Evolutionary conservation across 2,329 filamentous ascomycete genomes (phyloP).

Genomic region (Fusarium neocosmosporiellum): DNA sequence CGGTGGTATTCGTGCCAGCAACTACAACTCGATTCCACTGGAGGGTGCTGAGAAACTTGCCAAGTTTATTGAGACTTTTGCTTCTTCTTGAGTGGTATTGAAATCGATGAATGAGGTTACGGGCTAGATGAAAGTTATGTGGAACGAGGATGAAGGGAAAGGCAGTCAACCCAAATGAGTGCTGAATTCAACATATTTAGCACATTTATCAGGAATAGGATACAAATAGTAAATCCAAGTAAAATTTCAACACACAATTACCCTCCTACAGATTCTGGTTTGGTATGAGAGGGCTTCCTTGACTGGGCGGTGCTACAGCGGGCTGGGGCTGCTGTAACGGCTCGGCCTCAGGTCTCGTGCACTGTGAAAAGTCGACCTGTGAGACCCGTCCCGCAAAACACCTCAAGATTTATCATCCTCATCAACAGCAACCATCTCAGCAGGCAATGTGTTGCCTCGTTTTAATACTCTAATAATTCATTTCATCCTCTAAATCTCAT

Average conservation of each 20-base stretch:
- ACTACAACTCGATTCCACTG: conserved; percentile 86
- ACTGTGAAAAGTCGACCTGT: background rate
- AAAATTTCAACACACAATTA: background rate
- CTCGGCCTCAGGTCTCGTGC: background rate
- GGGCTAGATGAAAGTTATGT: background rate
- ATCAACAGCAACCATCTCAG: background rate
- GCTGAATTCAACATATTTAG: conserved; percentile 40
- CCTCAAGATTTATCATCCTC: background rate
- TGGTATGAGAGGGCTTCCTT: background rate
- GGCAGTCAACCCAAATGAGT: conserved; percentile 20
- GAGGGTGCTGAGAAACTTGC: conserved; percentile 76
- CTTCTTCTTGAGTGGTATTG: conserved; percentile 37
- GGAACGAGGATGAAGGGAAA: background rate
- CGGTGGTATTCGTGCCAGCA: conserved; percentile 76
- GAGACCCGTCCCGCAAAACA: background rate
- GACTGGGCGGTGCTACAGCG: background rate
- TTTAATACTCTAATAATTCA: background rate
- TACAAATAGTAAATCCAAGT: background rate
- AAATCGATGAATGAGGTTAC: background rate
- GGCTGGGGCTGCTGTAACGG: background rate
- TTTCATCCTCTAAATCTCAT: background rate
- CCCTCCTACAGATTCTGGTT: background rate
- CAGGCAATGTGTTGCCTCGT: background rate
- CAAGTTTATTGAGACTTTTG: conserved; percentile 68
- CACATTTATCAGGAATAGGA: background rate